phyloP scores from a whole-genome alignment of 148 eudicot species.

The Dianthus caryophyllus region DNA sequence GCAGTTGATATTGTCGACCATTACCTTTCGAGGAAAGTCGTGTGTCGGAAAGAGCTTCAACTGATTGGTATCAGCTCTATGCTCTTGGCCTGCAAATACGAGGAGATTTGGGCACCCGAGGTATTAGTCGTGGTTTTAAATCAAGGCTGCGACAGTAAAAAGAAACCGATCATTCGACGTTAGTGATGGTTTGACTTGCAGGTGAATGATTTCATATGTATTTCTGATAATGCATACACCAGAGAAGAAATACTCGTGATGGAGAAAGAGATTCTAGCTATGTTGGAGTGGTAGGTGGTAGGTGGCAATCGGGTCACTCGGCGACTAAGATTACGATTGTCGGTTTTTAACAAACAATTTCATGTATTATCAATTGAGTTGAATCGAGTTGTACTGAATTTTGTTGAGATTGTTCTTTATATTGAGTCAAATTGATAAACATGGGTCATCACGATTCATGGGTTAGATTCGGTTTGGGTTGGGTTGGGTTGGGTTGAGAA shows the following conservation, averaged over 20 bases:
- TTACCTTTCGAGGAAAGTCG: constrained; percentile 53
- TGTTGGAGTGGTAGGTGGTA: constrained; percentile 51
- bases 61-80: constrained; percentile 70
- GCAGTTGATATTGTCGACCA: constrained; percentile 66
- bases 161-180: no score
- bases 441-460: no score
- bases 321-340: no score
- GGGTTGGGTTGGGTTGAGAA: no score
- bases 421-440: no score
- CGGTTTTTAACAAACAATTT: no score
- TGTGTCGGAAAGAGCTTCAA: constrained; percentile 71
- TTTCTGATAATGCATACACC: constrained; percentile 61
- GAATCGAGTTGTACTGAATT: no score
- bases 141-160: no score
- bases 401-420: no score
- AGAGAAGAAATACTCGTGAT: constrained; percentile 55
- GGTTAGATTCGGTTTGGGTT: no score
- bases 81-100: constrained; percentile 91
- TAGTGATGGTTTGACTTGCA: constrained; percentile 18
- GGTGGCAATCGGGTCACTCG: no score
- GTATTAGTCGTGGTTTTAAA: constrained; percentile 14
- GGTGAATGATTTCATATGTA: constrained; percentile 67
- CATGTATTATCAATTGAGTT: no score
- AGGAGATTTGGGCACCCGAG: constrained; percentile 94
- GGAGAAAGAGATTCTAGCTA: constrained; percentile 73